A percentile compares a stretch with the other conserved stretches of the same genome.
Conservation (phyloP, 2,329 filamentous ascomycete species). For the Calonectria crousiana region DNA sequence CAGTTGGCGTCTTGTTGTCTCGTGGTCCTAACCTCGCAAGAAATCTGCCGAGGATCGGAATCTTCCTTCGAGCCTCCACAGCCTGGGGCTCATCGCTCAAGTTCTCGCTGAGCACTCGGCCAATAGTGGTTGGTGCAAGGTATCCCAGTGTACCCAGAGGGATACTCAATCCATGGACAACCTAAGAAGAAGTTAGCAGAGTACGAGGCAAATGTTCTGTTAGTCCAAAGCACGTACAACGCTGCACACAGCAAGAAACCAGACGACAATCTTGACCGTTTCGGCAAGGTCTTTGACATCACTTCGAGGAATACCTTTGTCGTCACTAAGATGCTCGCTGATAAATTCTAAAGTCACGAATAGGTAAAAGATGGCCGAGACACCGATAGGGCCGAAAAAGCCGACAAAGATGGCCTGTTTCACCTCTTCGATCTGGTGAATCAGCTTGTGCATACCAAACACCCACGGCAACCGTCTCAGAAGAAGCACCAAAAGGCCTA, state of each 20-base stretch:
- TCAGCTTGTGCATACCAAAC: slow-evolving; percentile 77
- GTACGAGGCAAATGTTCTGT: rapidly evolving
- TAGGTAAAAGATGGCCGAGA: slow-evolving; percentile 91
- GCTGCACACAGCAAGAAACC: slow-evolving; percentile 88
- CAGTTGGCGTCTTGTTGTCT: background rate
- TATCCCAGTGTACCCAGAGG: slow-evolving; percentile 77
- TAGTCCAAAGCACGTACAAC: slow-evolving; percentile 69
- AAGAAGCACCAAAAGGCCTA: slow-evolving; percentile 82
- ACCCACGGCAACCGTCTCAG: slow-evolving; percentile 84
- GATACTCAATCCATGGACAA: slow-evolving; percentile 86
- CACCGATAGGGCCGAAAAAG: slow-evolving; percentile 93
- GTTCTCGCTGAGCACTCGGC: slow-evolving; percentile 45
- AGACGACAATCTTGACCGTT: slow-evolving; percentile 78
- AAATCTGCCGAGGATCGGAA: slow-evolving; percentile 36
- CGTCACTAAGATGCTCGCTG: slow-evolving; percentile 58
- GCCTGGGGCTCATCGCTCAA: slow-evolving; percentile 30
- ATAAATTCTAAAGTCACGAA: slow-evolving; percentile 86
- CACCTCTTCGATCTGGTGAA: slow-evolving; percentile 81
- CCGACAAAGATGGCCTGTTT: slow-evolving; percentile 87
- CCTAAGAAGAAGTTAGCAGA: slow-evolving; percentile 36
- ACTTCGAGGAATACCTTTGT: slow-evolving; percentile 69
- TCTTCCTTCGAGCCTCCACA: slow-evolving; percentile 24
- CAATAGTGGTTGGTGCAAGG: slow-evolving; percentile 73
- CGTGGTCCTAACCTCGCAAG: background rate
- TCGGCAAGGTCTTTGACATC: slow-evolving; percentile 78